Evolutionary conservation across 768 basidiomycete species (phyloP).

Genomic region (Candolleomyces aberdarensis): DNA sequence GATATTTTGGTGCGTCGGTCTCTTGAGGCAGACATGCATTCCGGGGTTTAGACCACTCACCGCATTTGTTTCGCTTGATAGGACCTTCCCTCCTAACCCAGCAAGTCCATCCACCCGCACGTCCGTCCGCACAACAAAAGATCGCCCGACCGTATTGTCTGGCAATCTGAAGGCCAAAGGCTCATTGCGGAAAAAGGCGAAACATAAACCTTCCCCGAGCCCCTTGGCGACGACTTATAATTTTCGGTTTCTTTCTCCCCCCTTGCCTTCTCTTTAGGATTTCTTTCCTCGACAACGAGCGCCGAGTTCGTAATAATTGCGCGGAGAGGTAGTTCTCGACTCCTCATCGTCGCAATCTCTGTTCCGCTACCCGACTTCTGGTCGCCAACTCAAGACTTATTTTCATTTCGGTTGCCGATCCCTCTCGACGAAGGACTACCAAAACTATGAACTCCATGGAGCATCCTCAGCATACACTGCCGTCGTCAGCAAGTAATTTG

Average conservation of each 20-base stretch:
- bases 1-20: neutral
- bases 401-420: slow-evolving; percentile 2
- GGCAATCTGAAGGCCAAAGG: neutral
- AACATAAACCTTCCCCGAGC: neutral
- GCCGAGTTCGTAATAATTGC: neutral
- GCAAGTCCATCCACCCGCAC: neutral
- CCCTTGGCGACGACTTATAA: slow-evolving; percentile 1
- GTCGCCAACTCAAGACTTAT: neutral
- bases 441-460: slow-evolving; percentile 1
- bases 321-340: neutral
- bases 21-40: neutral
- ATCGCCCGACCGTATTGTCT: slow-evolving; percentile 2
- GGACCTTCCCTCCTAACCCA: neutral
- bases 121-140: neutral
- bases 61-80: neutral
- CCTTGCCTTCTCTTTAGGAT: neutral
- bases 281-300: slow-evolving; percentile 4
- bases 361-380: neutral
- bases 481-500: slow-evolving; percentile 6
- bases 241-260: neutral
- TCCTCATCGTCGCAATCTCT: neutral
- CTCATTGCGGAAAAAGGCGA: neutral
- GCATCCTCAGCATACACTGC: neutral
- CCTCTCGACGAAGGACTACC: neutral
- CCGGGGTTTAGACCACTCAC: neutral